Conservation (phyloP, 2,329 filamentous ascomycete genomes). For the Fusarium longipes region DNA sequence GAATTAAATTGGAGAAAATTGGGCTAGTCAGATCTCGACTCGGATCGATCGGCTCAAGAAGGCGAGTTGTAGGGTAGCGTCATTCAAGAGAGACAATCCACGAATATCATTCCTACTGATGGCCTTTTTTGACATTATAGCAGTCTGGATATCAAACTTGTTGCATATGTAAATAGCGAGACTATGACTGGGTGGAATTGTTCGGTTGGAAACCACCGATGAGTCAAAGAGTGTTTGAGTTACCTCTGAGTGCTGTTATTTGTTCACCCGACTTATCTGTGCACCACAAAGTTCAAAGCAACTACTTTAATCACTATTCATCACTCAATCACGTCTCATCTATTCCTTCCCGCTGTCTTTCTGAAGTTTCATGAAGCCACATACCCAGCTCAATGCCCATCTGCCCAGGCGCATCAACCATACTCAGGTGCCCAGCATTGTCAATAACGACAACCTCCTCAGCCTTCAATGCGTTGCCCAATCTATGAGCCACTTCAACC, state of each 20-base stretch:
- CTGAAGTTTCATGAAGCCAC: conserved; percentile 45
- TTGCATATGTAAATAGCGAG: too few relatives aligned
- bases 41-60: background rate
- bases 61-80: background rate
- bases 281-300: too few relatives aligned
- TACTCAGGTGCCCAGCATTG: conserved; percentile 57
- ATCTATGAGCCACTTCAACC: conserved; percentile 49
- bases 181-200: too few relatives aligned
- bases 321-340: too few relatives aligned
- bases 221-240: too few relatives aligned
- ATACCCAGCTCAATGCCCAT: conserved; percentile 53
- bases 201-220: too few relatives aligned
- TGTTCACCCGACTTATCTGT: too few relatives aligned
- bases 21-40: background rate
- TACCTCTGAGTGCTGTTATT: too few relatives aligned
- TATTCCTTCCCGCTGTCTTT: background rate
- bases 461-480: conserved; percentile 47
- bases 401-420: conserved; percentile 56
- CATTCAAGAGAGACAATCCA: background rate
- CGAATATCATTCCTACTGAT: background rate
- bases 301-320: too few relatives aligned
- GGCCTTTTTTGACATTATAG: background rate
- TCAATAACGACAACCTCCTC: conserved; percentile 50
- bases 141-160: too few relatives aligned
- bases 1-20: background rate